These are phyloP conservation scores for Cordyceps tenuipes DNA, from an alignment of 2,329 filamentous ascomycete species.

Conservation along the genomic window DNA sequence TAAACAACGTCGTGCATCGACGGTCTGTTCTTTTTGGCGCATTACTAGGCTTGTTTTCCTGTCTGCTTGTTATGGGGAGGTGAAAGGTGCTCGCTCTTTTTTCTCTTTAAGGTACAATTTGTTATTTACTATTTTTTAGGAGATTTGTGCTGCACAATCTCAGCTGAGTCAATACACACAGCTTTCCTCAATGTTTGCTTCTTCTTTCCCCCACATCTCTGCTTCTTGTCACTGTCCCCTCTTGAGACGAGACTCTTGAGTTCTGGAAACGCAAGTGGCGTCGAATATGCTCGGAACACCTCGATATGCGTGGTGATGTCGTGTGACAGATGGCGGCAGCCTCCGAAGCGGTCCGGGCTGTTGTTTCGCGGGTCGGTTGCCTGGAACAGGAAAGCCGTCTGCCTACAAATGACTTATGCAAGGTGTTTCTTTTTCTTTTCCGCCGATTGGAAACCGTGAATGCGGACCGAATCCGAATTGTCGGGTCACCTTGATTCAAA, in stretches of 20 bases:
- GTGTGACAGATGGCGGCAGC: not conserved
- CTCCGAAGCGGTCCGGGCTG: not conserved
- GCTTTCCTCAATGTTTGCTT: too few relatives aligned
- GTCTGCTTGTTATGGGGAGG: not conserved
- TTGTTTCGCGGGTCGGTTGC: not conserved
- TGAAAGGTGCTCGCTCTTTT: not conserved
- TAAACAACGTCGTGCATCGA: slow-evolving; percentile 10
- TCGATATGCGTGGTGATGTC: too few relatives aligned
- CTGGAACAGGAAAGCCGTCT: not conserved
- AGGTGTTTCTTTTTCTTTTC: not conserved
- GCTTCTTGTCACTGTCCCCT: too few relatives aligned
- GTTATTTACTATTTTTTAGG: too few relatives aligned
- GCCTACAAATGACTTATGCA: not conserved
- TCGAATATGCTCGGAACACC: too few relatives aligned
- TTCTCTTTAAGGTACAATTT: too few relatives aligned
- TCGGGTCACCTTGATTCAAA: not conserved
- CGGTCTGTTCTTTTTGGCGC: not conserved
- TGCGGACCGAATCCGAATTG: not conserved
- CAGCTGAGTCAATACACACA: too few relatives aligned
- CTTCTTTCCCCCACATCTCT: too few relatives aligned
- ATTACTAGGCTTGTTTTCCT: not conserved
- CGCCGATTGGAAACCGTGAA: not conserved
- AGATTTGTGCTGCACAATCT: too few relatives aligned
- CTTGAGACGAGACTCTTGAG: too few relatives aligned
- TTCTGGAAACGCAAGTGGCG: too few relatives aligned